Conservation (phyloP, 169 alveolate genomes). For the Sarcocystis neurona region DNA sequence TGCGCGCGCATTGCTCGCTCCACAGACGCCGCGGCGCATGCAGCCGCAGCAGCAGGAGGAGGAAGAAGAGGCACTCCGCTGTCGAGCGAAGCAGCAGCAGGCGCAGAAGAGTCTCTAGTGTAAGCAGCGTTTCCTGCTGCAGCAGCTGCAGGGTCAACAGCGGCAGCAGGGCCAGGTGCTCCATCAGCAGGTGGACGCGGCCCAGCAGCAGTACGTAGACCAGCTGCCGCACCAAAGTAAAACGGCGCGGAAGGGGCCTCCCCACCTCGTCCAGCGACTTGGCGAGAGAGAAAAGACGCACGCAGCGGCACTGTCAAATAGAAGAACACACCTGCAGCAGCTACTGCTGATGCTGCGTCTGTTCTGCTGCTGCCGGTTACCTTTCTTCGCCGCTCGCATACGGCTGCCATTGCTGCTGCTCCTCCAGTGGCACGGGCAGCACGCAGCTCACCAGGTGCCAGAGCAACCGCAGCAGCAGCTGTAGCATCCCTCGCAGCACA, state of each 20-base stretch:
- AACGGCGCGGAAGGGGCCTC: neutral
- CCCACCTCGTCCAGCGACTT: too few species aligned
- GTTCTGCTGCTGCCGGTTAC: too few species aligned
- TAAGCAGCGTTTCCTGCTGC: neutral
- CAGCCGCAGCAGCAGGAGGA: slow-evolving; percentile 34
- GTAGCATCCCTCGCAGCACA: too few species aligned
- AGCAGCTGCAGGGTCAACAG: neutral
- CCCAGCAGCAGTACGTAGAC: neutral
- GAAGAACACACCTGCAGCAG: too few species aligned
- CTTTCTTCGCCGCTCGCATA: too few species aligned
- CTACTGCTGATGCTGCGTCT: too few species aligned
- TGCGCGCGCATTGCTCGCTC: neutral
- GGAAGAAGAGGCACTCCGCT: neutral
- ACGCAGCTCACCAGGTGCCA: too few species aligned
- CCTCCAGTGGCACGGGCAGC: too few species aligned
- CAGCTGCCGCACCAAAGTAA: neutral
- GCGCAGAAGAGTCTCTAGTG: neutral
- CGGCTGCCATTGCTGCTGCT: too few species aligned
- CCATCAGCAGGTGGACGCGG: neutral
- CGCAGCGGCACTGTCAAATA: too few species aligned
- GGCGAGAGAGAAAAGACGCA: too few species aligned
- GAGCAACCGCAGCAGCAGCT: too few species aligned
- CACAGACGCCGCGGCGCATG: neutral
- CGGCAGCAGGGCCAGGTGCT: neutral
- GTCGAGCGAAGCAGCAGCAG: neutral